Evolutionary conservation across 1,139 yeast species (phyloP), one percentile per base, ranked within the genome.

Genomic region (Oligophagozyma castellii): DNA sequence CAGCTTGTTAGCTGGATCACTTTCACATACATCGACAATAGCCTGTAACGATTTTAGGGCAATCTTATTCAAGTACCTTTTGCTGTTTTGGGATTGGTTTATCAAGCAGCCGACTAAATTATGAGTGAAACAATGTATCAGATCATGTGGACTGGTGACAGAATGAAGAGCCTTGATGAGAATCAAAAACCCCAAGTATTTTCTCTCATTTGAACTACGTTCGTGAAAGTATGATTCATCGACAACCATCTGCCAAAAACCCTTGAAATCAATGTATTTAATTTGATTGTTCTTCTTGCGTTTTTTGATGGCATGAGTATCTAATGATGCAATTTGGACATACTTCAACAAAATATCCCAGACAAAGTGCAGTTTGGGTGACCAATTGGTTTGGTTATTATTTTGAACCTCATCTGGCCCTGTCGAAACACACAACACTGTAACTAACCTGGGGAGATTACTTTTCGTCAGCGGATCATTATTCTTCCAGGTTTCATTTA

Each of bases 171-270:
- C 63, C 29, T 66, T 59, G 22, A 55, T 60, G 40, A 86, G 72
- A 4, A 86, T 65, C 42, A 79, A 79, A 43, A 86, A 71, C 0
- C 96, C 98, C 70, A 83, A 70, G 51, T 67, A 80, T 48, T 86
- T 89, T 36, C 95, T 65, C 52, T 86, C 96, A 25, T 75, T 72
- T 1, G 95, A 80, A 0, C 95, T 65, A 39, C 77, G 71, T 19
- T 69, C 72, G 4, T 83, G 61, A 45, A 89, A 86, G 35, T 80
- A 69, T 1, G 77, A 65, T 44, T 83, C 92, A 47, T 86, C 96
- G 7, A 86, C 69, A 5, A 73, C 74, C 3, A 66, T 63, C 41
- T 71, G 69, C 93, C 94, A 84, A 51, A 89, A 84, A 34, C 79
- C 92, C 16, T 65, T 61, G 23, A 84, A 55, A 2, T 62, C 41